Evolutionary conservation across 2,329 filamentous ascomycete genomes (phyloP).

Genomic region (Aspergillus piperis): DNA sequence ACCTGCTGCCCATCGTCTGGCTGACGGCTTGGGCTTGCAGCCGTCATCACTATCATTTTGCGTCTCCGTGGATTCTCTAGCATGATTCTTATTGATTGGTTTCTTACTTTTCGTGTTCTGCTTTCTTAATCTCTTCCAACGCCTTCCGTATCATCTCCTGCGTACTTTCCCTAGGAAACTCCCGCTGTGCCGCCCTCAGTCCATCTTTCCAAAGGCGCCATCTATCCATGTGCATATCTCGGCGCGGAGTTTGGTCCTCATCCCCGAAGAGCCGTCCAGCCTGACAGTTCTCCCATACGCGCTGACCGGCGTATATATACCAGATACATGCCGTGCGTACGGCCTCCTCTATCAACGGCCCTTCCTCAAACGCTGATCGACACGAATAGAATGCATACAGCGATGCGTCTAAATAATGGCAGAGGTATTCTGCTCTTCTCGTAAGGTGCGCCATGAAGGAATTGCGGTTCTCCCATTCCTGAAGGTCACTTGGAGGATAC

Average conservation of each 20-base stretch:
- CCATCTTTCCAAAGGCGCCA: background rate
- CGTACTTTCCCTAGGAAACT: background rate
- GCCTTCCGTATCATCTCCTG: background rate
- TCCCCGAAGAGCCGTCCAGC: background rate
- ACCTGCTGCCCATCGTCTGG: too few species aligned
- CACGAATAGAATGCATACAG: background rate
- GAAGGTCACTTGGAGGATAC: background rate
- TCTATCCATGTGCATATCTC: background rate
- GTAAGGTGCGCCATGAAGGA: background rate
- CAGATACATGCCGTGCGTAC: background rate
- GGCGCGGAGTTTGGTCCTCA: background rate
- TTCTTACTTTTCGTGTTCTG: background rate
- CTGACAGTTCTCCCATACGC: background rate
- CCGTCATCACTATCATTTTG: too few species aligned
- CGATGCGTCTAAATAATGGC: background rate
- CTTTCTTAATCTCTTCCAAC: background rate
- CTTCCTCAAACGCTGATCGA: background rate
- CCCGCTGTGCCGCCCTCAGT: background rate
- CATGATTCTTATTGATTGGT: too few species aligned
- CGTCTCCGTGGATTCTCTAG: too few species aligned
- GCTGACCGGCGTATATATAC: background rate
- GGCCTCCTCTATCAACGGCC: background rate
- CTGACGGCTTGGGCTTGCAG: too few species aligned
- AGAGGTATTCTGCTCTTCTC: background rate
- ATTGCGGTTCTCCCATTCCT: constrained; percentile 1